These are phyloP conservation scores for Euclidium syriacum DNA, from an alignment of 345 rosid genomes.

Conservation along the genomic window DNA sequence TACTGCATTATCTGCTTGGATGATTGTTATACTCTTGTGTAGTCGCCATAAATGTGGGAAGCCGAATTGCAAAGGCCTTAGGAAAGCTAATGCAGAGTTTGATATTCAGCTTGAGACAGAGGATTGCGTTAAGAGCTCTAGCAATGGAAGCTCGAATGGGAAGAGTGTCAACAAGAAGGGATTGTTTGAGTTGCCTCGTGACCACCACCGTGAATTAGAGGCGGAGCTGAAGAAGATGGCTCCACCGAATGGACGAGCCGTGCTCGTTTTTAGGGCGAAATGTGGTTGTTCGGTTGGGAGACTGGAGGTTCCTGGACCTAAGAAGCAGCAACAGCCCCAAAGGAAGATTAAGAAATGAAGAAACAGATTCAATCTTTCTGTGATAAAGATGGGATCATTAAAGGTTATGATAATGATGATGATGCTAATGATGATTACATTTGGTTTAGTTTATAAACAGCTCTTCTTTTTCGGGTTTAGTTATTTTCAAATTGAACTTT, in stretches of 20 bases:
- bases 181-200: constrained; percentile 61
- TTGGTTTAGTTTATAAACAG: constrained; percentile 20
- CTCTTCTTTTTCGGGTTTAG: constrained; percentile 7
- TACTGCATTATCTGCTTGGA: constrained; percentile 61
- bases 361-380: not conserved
- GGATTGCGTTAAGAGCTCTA: constrained; percentile 69
- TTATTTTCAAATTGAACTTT: constrained; percentile 11
- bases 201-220: constrained; percentile 64
- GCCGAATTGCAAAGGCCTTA: constrained; percentile 70
- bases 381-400: constrained; percentile 3
- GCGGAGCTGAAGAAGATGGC: constrained; percentile 81
- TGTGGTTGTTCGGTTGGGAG: constrained; percentile 77
- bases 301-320: constrained; percentile 80
- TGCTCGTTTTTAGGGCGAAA: constrained; percentile 58
- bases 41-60: constrained; percentile 72
- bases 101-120: constrained; percentile 93
- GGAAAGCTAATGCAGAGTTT: constrained; percentile 69
- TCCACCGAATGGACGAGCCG: constrained; percentile 69
- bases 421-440: not conserved
- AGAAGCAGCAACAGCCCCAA: constrained; percentile 37
- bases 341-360: constrained; percentile 79
- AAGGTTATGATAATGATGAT: not conserved
- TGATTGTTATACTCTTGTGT: constrained; percentile 43
- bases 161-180: constrained; percentile 52
- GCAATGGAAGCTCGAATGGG: not conserved